phyloP scores from a whole-genome alignment of 73 alveolate species.

The Paramecium primaurelia region DNA sequence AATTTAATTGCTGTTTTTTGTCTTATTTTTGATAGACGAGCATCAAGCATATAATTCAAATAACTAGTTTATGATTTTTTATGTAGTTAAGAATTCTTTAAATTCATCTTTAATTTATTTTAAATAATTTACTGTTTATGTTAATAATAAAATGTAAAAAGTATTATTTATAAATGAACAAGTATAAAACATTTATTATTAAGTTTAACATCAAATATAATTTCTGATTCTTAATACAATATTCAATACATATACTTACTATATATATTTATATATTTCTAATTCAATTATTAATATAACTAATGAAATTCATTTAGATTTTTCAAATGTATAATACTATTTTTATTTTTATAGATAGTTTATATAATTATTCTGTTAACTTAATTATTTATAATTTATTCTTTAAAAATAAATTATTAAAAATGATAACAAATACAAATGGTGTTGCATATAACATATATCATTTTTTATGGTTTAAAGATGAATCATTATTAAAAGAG shows the following conservation, averaged over 20 bases:
- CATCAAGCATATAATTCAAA: neutral
- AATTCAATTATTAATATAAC: too few relatives aligned
- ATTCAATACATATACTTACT: too few relatives aligned
- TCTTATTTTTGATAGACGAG: neutral
- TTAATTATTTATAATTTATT: neutral
- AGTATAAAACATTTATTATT: neutral
- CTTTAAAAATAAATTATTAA: neutral
- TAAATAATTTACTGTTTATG: neutral
- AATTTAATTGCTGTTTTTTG: neutral
- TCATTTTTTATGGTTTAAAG: slow-evolving; percentile 58
- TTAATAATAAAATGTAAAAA: neutral
- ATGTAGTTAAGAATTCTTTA: neutral
- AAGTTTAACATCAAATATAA: too few relatives aligned
- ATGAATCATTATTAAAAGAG: slow-evolving; percentile 39
- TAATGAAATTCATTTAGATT: neutral
- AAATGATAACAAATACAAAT: slow-evolving; percentile 57
- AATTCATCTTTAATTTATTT: neutral
- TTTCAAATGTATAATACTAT: too few relatives aligned
- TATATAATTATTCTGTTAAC: neutral
- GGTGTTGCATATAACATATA: slow-evolving; percentile 41
- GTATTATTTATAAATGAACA: neutral
- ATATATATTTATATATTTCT: too few relatives aligned
- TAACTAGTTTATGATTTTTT: neutral
- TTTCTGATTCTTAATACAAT: too few relatives aligned
- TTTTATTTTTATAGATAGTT: too few relatives aligned